Base-by-base conservation (phyloP, 768 basidiomycete genomes). In the Suillus spraguei region DNA sequence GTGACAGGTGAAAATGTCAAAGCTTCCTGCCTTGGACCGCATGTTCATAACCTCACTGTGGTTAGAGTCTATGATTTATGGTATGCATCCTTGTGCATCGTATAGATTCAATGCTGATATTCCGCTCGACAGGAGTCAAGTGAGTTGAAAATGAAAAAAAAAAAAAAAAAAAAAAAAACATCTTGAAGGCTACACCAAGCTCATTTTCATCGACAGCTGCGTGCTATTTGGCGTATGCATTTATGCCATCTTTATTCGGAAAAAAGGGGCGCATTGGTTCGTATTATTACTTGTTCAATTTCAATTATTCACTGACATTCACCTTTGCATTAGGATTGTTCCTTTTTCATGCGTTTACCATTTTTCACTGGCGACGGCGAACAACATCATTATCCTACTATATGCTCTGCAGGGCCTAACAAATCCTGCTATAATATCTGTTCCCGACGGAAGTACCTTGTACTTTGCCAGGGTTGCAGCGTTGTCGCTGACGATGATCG, bases 221-320 rank as follows among this genome's bases (percentile, higher is more conserved):
- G 41, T 62, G 24, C 58, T 62, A n/a, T 62, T 62, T 59, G 61
- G 61, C 35, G 50, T n/a, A 16, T 62, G 58, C 39, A 38, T 62
- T 0, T 59, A 62, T 41, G 41, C 41, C 17, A n/a, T 60, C 3
- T 41, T 8, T 6, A 16, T 36, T 24, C 36, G 58, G 22, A 36
- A 41, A 11, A 39, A 0, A 32, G 33, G 14, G 56, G 32, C 61
- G 3, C 61, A 62, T 60, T 53, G 61, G 61, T 62, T 33, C 32
- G 56, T 62, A 1, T 4, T n/a, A 55, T 38, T 35, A 24, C 24
- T 24, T 16, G 36, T 56, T 10, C 22, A 20, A 9, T 9, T 56
- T 10, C 22, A 20, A 9, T 9, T 13, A 58, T 24, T 60, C 24
- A n/a, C 16, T 20, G 3, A 14, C 13, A 50, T 35, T 60, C n/a